Evolutionary conservation across 75 land plant species (phyloP).

Genomic region (Picea sitchensis): DNA sequence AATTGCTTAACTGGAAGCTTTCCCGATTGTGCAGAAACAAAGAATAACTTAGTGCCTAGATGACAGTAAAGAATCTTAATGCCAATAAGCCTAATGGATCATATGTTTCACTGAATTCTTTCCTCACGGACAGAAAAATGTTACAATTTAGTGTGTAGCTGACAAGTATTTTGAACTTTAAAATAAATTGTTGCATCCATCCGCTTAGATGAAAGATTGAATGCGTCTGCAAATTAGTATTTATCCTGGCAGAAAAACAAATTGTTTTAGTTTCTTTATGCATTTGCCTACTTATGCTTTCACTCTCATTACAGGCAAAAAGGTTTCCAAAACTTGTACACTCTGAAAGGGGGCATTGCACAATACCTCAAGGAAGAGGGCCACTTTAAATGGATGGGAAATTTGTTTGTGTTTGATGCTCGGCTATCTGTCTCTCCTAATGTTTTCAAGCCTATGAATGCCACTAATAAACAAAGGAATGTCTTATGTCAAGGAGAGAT

Average conservation of each 20-base stretch:
- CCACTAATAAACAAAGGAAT: neutral
- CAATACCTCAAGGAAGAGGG: slow-evolving; percentile 70
- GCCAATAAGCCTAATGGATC: too few species aligned
- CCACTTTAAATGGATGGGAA: slow-evolving; percentile 65
- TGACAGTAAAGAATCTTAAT: too few species aligned
- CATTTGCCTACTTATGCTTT: neutral
- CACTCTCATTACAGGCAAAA: slow-evolving; percentile 41
- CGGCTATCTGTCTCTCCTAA: slow-evolving; percentile 76
- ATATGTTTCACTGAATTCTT: too few species aligned
- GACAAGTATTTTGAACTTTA: neutral
- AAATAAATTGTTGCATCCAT: neutral
- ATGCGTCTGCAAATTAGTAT: neutral
- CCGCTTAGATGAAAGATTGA: too few species aligned
- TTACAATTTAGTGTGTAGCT: neutral
- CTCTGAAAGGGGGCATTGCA: slow-evolving; percentile 77
- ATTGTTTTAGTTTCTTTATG: neutral
- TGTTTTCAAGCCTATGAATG: slow-evolving; percentile 34
- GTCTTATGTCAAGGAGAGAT: slow-evolving; percentile 4
- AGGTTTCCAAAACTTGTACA: slow-evolving; percentile 77
- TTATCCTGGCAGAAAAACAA: neutral
- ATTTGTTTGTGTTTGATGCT: slow-evolving; percentile 82
- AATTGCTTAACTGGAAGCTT: neutral
- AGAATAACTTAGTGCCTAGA: neutral
- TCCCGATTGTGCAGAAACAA: neutral
- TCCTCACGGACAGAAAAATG: too few species aligned